Evolutionary conservation across 2,329 filamentous ascomycete species (phyloP).

Genomic region (Apiospora saccharicola): DNA sequence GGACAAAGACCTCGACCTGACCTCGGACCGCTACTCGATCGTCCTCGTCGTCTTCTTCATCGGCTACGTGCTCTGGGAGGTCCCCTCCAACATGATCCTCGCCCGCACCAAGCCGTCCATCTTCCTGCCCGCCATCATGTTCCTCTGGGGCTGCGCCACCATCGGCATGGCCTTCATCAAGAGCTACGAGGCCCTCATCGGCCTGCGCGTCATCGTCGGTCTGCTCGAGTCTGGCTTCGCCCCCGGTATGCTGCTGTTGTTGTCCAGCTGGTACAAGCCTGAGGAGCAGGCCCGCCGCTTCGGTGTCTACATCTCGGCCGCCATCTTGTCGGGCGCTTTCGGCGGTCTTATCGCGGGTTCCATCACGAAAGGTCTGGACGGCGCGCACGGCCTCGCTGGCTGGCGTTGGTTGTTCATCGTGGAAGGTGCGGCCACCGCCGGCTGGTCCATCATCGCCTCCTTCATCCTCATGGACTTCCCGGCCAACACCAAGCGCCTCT

Average conservation of each 20-base stretch:
- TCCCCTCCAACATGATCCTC: conserved; percentile 70
- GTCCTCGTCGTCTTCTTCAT: conserved; percentile 71
- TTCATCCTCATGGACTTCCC: conserved; percentile 77
- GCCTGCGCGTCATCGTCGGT: conserved; percentile 57
- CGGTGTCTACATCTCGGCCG: conserved; percentile 76
- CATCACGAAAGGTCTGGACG: conserved; percentile 60
- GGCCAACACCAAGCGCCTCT: conserved; percentile 42
- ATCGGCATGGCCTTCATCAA: conserved; percentile 41
- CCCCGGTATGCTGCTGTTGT: conserved; percentile 65
- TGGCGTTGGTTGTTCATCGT: conserved; percentile 66
- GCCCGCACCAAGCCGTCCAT: conserved; percentile 68
- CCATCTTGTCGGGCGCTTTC: conserved; percentile 72
- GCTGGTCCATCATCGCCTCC: conserved; percentile 62
- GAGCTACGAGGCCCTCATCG: conserved; percentile 39
- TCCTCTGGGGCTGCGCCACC: conserved; percentile 48
- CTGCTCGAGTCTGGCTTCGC: conserved; percentile 58
- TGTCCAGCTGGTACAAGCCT: conserved; percentile 71
- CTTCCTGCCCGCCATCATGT: conserved; percentile 73
- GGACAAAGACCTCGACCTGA: conserved; percentile 58
- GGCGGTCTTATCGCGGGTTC: conserved; percentile 68
- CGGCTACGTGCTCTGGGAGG: conserved; percentile 71
- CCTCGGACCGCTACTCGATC: conserved; percentile 66
- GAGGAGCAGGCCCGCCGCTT: conserved; percentile 43
- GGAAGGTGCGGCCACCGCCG: conserved; percentile 70
- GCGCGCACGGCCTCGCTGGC: conserved; percentile 54